Evolutionary conservation across 768 basidiomycete genomes (phyloP), one percentile per base, ranked within the genome.

Genomic region (Mycena kentingensis): DNA sequence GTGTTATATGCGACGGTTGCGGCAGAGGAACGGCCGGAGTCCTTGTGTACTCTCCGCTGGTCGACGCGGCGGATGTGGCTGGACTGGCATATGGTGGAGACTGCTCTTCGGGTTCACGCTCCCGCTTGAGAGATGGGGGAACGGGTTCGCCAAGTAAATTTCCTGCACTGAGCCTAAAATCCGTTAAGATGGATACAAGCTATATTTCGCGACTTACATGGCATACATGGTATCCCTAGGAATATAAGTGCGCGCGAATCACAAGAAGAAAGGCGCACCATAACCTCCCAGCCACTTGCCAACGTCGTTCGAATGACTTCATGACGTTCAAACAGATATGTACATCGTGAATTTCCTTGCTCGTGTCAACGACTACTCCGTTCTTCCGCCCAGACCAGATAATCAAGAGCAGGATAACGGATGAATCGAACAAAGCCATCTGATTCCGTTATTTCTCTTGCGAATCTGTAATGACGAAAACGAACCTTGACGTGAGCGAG

Each of bases 361-460:
- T 63, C 0, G 74, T 60, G 51, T 83, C 81, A 8, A 65, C 65
- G 5, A 63, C 61, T 15, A 74, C 57, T 5, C 81, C 74, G 22
- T 68, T 69, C 49, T 70, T 71, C 58, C 74, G 77, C 45, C 73
- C 76, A 44, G 73, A 80, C 83, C 77, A 84, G 16, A 85, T 73
- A 25, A 79, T 80, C 31, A 85, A 66, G 31, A 86, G 68, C 8
- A 84, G 67, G 24, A 84, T 74, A 35, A 84, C 74, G 4, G 75
- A 77, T 3, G 80, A 71, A 12, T 75, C 76, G 60, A 82, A 80
- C 0, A 77, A 68, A n/a, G 71, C 58, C 65, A 76, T 68, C 74
- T 72, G n/a, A n/a, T n/a, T n/a, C n/a, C n/a, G n/a, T n/a, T n/a
- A n/a, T n/a, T n/a, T n/a, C n/a, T n/a, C n/a, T n/a, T n/a, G n/a